These are phyloP conservation scores for Uronychia binucleata DNA, from an alignment of 73 alveolate genomes.

Conservation along the genomic window DNA sequence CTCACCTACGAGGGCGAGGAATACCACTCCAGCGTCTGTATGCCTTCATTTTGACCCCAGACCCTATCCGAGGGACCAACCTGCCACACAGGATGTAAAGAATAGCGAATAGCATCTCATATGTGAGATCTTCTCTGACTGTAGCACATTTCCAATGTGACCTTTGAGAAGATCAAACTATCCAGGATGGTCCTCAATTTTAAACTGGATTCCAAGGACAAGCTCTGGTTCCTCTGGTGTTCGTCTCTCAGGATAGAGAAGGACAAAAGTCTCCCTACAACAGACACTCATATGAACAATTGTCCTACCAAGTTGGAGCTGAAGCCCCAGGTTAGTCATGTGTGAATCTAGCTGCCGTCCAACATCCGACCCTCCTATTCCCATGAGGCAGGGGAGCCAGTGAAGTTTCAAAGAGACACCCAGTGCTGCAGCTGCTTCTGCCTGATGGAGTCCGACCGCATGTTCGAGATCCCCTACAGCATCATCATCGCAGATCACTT, in stretches of 20 bases:
- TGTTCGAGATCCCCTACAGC: constrained; percentile 11
- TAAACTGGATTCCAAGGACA: constrained; percentile 75
- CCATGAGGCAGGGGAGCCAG: constrained; percentile 2
- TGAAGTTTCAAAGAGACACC: neutral
- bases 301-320: neutral
- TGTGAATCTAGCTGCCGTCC: neutral
- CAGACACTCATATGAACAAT: constrained; percentile 3
- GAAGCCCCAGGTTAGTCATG: neutral
- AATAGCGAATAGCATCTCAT: constrained; percentile 71
- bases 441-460: neutral
- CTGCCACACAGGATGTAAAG: constrained; percentile 79
- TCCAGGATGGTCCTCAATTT: constrained; percentile 89
- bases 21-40: constrained; percentile 80
- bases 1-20: constrained; percentile 93
- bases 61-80: constrained; percentile 82
- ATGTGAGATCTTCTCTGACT: constrained; percentile 11
- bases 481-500: neutral
- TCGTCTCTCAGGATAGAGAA: constrained; percentile 66
- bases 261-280: neutral
- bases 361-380: neutral
- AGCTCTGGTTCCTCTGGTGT: constrained; percentile 86
- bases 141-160: constrained; percentile 83
- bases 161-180: constrained; percentile 82
- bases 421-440: constrained; percentile 15
- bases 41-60: neutral